These are phyloP conservation scores for Aristolochia fimbriata DNA, from an alignment of 164 flowering plant species.

Conservation along the genomic window DNA sequence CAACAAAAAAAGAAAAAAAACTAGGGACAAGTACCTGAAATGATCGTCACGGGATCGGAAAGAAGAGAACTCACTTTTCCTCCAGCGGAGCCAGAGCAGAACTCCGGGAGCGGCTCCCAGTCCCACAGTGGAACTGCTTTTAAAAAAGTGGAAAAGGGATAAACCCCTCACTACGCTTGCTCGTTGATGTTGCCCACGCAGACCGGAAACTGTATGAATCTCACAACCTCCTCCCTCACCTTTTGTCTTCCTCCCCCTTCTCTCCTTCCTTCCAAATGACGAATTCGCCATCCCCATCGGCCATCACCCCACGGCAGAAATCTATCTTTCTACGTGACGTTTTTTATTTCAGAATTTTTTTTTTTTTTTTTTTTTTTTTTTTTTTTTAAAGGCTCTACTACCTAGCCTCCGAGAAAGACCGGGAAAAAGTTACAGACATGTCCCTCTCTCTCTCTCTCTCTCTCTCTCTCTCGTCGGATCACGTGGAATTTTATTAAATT, in stretches of 20 bases:
- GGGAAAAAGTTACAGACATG: background rate
- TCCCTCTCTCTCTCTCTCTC: no score
- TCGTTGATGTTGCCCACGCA: background rate
- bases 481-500: no score
- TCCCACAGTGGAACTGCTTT: background rate
- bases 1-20: no score
- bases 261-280: background rate
- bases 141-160: background rate
- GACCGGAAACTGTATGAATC: background rate
- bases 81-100: background rate
- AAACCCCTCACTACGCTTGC: background rate
- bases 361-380: background rate
- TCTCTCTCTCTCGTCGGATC: background rate
- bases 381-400: background rate
- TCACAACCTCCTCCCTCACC: conserved; percentile 3
- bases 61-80: background rate
- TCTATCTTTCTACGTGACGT: background rate
- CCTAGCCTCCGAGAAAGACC: background rate
- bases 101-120: background rate
- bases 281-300: background rate
- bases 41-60: background rate
- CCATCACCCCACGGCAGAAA: no score
- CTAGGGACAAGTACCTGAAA: no score
- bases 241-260: conserved; percentile 9
- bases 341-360: background rate